Evolutionary conservation across 306 rosid genomes (phyloP).

Genomic region (Styphnolobium japonicum): DNA sequence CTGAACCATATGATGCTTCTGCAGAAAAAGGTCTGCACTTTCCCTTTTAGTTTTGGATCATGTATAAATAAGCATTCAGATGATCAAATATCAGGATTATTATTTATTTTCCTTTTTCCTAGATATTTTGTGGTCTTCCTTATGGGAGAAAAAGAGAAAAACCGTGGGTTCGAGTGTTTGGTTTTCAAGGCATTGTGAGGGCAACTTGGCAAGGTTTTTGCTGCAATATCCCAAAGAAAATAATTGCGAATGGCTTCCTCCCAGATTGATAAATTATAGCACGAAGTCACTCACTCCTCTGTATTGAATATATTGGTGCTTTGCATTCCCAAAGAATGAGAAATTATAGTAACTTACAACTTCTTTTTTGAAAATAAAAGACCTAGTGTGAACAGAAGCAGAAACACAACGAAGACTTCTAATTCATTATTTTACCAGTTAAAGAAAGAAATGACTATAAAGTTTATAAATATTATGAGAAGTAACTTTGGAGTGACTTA

Average conservation of each 20-base stretch:
- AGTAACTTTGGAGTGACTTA: not conserved
- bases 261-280: slow-evolving; percentile 1
- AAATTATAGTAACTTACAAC: not conserved
- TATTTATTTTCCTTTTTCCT: not conserved
- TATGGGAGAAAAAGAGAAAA: not conserved
- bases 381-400: not conserved
- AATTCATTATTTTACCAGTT: not conserved
- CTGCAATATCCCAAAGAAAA: not conserved
- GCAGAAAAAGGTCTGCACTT: not conserved
- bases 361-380: not conserved
- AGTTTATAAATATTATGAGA: not conserved
- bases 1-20: not conserved
- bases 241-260: not conserved
- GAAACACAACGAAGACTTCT: not conserved
- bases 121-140: slow-evolving; percentile 28
- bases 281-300: no score
- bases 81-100: not conserved
- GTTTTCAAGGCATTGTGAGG: slow-evolving; percentile 23
- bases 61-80: not conserved
- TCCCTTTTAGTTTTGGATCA: slow-evolving; percentile 10
- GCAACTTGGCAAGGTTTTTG: slow-evolving; percentile 13
- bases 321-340: slow-evolving; percentile 11
- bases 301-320: slow-evolving; percentile 14
- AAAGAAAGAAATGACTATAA: not conserved
- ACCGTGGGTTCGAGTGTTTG: not conserved